These are phyloP conservation scores for Trametes sanguinea DNA, from an alignment of 768 basidiomycete genomes.

Conservation along the genomic window DNA sequence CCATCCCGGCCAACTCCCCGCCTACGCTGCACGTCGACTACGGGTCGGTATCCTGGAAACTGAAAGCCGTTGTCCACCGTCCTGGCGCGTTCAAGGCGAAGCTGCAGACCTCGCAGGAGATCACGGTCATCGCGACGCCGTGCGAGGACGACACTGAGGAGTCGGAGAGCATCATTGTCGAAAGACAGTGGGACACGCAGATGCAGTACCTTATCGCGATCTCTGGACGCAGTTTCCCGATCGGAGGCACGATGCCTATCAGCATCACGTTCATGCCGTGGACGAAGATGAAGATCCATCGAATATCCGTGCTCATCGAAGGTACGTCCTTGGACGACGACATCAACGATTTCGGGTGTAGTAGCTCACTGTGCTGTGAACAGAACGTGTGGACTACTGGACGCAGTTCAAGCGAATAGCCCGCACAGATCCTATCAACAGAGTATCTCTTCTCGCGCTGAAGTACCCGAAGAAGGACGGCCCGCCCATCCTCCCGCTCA, in stretches of 20 bases:
- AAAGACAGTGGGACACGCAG: constrained; percentile 92
- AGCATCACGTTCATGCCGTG: constrained; percentile 82
- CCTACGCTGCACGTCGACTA: constrained; percentile 75
- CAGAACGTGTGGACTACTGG: constrained; percentile 84
- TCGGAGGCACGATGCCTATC: constrained; percentile 82
- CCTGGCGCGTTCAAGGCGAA: constrained; percentile 80
- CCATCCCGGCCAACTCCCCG: constrained; percentile 77
- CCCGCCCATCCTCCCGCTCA: constrained; percentile 74
- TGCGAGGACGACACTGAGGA: constrained; percentile 86
- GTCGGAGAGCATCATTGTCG: constrained; percentile 75
- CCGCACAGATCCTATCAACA: constrained; percentile 65
- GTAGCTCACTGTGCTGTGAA: no score
- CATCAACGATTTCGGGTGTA: no score
- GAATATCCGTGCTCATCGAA: constrained; percentile 70
- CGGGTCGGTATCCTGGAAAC: constrained; percentile 76
- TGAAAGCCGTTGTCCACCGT: constrained; percentile 81
- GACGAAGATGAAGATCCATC: constrained; percentile 78
- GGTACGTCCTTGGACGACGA: no score
- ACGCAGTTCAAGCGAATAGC: constrained; percentile 65
- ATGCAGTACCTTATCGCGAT: constrained; percentile 79
- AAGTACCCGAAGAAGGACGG: constrained; percentile 55
- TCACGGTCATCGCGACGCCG: constrained; percentile 73
- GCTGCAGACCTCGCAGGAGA: constrained; percentile 67
- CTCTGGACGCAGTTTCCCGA: constrained; percentile 72
- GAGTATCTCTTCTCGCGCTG: constrained; percentile 63